A percentile compares a stretch with the other conserved stretches of the same genome.
These are phyloP conservation scores for Ganoderma lucidum DNA, from an alignment of 1,284 basidiomycete species.

Conservation along the genomic window DNA sequence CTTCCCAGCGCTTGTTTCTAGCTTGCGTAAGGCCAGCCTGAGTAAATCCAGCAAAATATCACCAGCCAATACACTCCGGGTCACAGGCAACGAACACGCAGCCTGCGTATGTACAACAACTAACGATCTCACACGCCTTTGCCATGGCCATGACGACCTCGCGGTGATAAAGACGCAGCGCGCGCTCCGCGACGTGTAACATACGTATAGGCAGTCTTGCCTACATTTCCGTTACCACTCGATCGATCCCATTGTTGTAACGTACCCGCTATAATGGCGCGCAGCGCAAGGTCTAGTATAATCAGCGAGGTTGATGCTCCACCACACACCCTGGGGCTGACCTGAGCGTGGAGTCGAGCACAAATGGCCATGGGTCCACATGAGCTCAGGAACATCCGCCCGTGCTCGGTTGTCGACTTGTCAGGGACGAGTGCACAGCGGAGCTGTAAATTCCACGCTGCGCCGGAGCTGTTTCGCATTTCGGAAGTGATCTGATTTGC, in stretches of 20 bases:
- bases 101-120: background rate
- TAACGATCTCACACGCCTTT: background rate
- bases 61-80: background rate
- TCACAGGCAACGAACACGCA: background rate
- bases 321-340: background rate
- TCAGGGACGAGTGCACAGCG: background rate
- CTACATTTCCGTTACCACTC: background rate
- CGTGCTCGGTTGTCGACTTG: background rate
- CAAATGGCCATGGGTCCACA: background rate
- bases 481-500: constrained; percentile 3
- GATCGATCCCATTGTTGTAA: background rate
- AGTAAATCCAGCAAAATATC: background rate
- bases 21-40: background rate
- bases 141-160: background rate
- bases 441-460: background rate
- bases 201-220: background rate
- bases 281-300: background rate
- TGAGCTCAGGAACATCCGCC: background rate
- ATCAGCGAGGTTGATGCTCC: background rate
- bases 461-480: background rate
- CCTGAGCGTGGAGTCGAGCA: background rate
- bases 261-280: background rate
- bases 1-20: background rate
- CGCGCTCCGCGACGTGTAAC: background rate
- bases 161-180: background rate